These are phyloP conservation scores for Dendrocalamus latiflorus DNA, from an alignment of 202 grass and related monocot species.

Conservation along the genomic window DNA sequence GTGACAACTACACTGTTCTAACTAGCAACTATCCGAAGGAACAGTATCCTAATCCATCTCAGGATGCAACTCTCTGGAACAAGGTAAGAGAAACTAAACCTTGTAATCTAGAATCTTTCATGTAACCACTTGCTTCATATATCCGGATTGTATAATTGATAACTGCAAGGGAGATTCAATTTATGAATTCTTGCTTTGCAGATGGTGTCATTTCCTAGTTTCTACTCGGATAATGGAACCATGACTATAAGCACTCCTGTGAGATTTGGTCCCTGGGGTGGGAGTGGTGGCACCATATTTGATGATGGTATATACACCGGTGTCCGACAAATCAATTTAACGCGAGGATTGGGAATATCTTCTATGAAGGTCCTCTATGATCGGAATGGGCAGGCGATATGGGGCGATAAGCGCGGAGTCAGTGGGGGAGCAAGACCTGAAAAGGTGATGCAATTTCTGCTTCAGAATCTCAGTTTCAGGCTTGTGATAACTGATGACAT, in stretches of 20 bases:
- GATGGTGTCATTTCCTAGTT: conserved; percentile 64
- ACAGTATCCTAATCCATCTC: conserved; percentile 13
- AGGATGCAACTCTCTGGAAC: conserved; percentile 29
- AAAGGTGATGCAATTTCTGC: conserved; percentile 46
- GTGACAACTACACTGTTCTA: conserved; percentile 30
- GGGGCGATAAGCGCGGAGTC: conserved; percentile 74
- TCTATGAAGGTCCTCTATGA: conserved; percentile 87
- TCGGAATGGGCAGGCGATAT: conserved; percentile 79
- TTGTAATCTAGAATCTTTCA: neutral
- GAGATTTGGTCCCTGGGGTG: conserved; percentile 95
- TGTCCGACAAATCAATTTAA: conserved; percentile 77
- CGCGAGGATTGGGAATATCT: conserved; percentile 49
- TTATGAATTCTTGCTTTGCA: conserved; percentile 18
- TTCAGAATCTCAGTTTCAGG: neutral
- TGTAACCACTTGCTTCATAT: neutral
- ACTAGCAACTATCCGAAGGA: conserved; percentile 36
- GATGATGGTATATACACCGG: conserved; percentile 89
- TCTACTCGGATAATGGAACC: conserved; percentile 49
- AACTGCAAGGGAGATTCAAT: neutral
- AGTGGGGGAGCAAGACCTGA: conserved; percentile 56
- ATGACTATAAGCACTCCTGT: conserved; percentile 45
- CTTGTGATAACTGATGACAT: neutral
- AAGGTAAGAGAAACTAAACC: conserved; percentile 27
- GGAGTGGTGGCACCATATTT: conserved; percentile 86
- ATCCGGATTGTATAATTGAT: neutral